A percentile compares a stretch with the other conserved stretches of the same genome.
Evolutionary conservation across 2,329 filamentous ascomycete genomes (phyloP).

Genomic region (Nemania abortiva): DNA sequence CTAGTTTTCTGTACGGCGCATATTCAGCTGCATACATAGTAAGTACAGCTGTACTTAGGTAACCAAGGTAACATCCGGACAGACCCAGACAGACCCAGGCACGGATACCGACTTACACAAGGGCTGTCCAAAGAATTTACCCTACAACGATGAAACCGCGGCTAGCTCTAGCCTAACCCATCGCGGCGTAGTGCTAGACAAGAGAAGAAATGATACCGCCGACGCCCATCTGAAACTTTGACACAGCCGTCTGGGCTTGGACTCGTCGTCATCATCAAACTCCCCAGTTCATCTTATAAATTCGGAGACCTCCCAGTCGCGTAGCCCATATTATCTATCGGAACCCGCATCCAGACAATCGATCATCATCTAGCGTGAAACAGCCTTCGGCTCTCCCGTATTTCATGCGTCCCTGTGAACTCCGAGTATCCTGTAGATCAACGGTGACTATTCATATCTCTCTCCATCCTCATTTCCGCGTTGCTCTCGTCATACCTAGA

Average conservation of each 20-base stretch:
- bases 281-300: not conserved
- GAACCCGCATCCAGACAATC: not conserved
- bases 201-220: not conserved
- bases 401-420: not conserved
- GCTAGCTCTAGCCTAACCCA: conserved; percentile 12
- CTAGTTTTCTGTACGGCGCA: too few relatives aligned
- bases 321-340: not conserved
- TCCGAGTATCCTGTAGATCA: not conserved
- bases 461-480: not conserved
- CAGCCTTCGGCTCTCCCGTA: not conserved
- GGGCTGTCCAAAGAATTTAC: not conserved
- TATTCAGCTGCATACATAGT: not conserved
- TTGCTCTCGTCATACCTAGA: not conserved
- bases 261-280: conserved; percentile 1
- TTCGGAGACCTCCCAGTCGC: not conserved
- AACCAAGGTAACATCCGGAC: too few relatives aligned
- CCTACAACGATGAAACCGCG: conserved; percentile 12
- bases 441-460: not conserved
- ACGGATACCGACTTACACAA: too few relatives aligned
- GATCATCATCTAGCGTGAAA: conserved; percentile 3
- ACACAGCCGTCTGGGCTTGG: not conserved
- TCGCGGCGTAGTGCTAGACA: conserved; percentile 4
- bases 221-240: not conserved
- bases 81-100: too few relatives aligned
- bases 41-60: too few relatives aligned